Evolutionary conservation across 1,139 yeast species (phyloP), one percentile per base, ranked within the genome.

Genomic region (Casaregolazyma suthepensis): DNA sequence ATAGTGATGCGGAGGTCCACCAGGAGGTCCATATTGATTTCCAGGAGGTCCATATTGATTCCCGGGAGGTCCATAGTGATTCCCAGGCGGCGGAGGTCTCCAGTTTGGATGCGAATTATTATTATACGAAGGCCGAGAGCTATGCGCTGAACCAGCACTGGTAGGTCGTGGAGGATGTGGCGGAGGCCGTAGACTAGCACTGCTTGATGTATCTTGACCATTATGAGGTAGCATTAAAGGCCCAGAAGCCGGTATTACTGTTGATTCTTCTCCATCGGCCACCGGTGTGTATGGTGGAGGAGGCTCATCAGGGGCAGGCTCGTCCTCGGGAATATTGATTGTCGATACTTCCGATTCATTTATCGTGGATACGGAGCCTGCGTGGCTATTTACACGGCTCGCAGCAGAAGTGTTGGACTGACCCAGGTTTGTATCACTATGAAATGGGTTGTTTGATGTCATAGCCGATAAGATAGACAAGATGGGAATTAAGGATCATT

Each of bases 201-300:
- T 26, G 45, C 37, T 38, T 46, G 46, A 19, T 23, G 29, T 26
- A n/a, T 43, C 46, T 47, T 26, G 50, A 43, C 45, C 49, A n/a
- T 46, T 46, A 23, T 46, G 43, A n/a, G 44, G 52, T 18, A 49
- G 44, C 18, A 43, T 54, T 50, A 53, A 35, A 12, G 52, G 52
- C 15, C 56, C 54, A 1, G 53, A 47, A 4, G 56, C 50, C 3
- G 57, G 55, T 40, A 54, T 53, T 12, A 50, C 54, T n/a, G 61
- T 57, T 4, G 63, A 49, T 13, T 43, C 52, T 6, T 31, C 47
- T 15, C 44, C 45, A 38, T 49, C 52, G 22, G 52, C 61, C 20
- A 55, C 59, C 22, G 61, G 58, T 4, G 61, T 57, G 48, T 64
- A 64, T 19, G 66, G 64, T 37, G 67, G 67, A 37, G 66, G 67